Base-by-base conservation (phyloP, 768 basidiomycete species). In the Pleurotus ostreatus region DNA sequence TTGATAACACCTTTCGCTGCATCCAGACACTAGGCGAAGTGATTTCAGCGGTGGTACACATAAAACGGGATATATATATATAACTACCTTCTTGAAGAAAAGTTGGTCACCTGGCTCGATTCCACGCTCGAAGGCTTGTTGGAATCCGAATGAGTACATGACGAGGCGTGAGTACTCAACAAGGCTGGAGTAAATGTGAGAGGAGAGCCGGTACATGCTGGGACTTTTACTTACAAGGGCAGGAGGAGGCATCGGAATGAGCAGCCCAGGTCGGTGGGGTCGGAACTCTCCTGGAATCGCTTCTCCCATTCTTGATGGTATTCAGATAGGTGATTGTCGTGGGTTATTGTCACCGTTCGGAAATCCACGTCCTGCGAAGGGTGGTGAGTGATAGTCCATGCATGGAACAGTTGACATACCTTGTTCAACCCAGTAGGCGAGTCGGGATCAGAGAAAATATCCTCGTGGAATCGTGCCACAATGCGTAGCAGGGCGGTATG, bases 121-220 rank as follows among this genome's bases (percentile, higher is more conserved):
- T 1, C 88, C 87, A 6, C 86, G 80, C 60, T 85, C 81, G 68
- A 82, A 90, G 1, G 89, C 89, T 61, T 91, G 86, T 60, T 92
- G 89, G 71, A 92, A 92, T 4, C 88, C 89, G 62, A 92, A 92
- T 0, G 90, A 92, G 64, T 82, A 90, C 88, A 92, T 89, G 48
- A 92, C 90, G 9, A 92, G 81, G 13, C 90, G 78, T 37, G 88
- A 88, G 63, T 92, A 92, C 25, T 75, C 81, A 56, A 87, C 85
- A 43, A 89, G 76, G 78, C 89, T 92, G 55, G 1, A 46, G 34
- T 40, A 37, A 23, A 20, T 1, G 11, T 34, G 30, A 30, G 30
- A 30, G 30, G 30, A 11, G 30, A 30, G 9, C 30, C 30, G 9
- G 9, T 30, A 11, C 30, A 30, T 30, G 8, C 30, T 30, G 30